These are phyloP conservation scores for Psilocybe subaeruginosa DNA, from an alignment of 768 basidiomycete species.

Conservation along the genomic window DNA sequence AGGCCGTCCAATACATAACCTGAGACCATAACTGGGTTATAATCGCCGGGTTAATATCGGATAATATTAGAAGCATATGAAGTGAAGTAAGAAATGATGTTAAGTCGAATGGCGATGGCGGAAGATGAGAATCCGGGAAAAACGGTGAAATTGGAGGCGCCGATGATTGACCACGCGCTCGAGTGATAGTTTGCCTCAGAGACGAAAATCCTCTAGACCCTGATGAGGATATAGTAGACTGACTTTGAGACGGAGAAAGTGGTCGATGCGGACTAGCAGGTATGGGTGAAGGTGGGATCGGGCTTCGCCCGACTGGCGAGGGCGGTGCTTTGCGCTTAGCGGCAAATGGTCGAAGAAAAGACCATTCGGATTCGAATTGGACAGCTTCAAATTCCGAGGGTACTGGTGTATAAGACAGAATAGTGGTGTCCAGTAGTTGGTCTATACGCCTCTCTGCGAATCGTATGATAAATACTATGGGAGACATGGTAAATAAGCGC, in stretches of 20 bases:
- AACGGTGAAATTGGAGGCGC: constrained; percentile 50
- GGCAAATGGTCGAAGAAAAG: constrained; percentile 76
- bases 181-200: constrained; percentile 65
- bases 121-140: constrained; percentile 47
- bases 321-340: constrained; percentile 57
- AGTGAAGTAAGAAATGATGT: constrained; percentile 84
- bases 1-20: constrained; percentile 97
- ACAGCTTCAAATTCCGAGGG: constrained; percentile 79
- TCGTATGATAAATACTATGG: constrained; percentile 92
- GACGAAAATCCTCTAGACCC: constrained; percentile 65
- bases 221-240: constrained; percentile 43
- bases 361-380: constrained; percentile 97
- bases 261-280: constrained; percentile 57
- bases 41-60: constrained; percentile 89
- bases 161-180: constrained; percentile 48
- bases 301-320: constrained; percentile 35
- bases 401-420: constrained; percentile 84
- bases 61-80: constrained; percentile 79
- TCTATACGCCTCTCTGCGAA: constrained; percentile 90
- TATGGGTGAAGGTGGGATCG: constrained; percentile 48
- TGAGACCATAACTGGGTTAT: constrained; percentile 94
- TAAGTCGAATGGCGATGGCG: constrained; percentile 55
- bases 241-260: constrained; percentile 53
- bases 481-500: constrained; percentile 4
- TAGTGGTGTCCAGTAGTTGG: constrained; percentile 74